Evolutionary conservation across 2,329 filamentous ascomycete species (phyloP), one percentile per base, ranked within the genome.

Genomic region (Cordyceps cicadae): DNA sequence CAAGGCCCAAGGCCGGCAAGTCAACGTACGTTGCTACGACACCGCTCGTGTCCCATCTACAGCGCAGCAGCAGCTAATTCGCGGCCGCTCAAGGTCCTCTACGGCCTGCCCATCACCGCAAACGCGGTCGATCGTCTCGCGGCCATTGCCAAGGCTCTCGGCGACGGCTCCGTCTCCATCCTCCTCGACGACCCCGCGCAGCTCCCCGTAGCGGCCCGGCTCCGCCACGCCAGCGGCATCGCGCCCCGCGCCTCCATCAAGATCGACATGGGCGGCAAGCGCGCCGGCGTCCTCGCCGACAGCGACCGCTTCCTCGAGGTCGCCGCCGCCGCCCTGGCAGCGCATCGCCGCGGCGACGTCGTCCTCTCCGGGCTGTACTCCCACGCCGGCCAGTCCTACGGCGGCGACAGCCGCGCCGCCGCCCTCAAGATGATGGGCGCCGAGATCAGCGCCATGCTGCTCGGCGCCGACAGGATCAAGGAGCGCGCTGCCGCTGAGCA

Each of bases 301-400:
- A 67, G 70, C 1, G 66, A 70, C 1, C 70, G 87, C 1, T 75
- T 87, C 45, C 72, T 80, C 0, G 71, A 85, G 2, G 66, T 70
- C 12, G 72, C 77, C 0, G 74, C 81, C n/a, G 68, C 69, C 2
- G 68, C 68, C 2, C 60, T 71, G 21, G 62, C 62, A 3, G 71
- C 71, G 0, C 59, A 70, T 7, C 26, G 59, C 62, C 60, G 54
- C 3, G 75, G 75, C 4, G 57, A 59, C 11, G 70, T 71, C 62
- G 63, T 71, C 21, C 73, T 92, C 6, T 74, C 81, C 3, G 89
- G 89, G 0, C 74, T 92, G 24, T 93, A 93, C 71, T 81, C 81
- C 3, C 89, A 93, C 71, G 86, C 86, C 7, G 88, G 89, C 1
- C 81, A 89, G 65, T 89, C 86, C 21, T 93, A 94, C 70, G 78